These are phyloP conservation scores for Breynia disticha DNA, from an alignment of 441 rosid species.

Conservation along the genomic window DNA sequence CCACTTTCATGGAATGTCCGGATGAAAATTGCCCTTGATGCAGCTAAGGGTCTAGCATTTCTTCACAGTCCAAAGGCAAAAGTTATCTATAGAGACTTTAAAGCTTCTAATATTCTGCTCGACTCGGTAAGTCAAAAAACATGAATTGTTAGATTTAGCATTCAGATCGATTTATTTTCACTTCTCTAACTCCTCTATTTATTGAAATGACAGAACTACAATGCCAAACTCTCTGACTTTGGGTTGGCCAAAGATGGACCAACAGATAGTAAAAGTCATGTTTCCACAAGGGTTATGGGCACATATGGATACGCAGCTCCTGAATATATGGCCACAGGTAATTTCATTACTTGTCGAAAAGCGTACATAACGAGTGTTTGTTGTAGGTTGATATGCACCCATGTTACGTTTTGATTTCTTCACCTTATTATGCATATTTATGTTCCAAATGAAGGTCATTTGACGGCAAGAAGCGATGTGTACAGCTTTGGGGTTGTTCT, in stretches of 20 bases:
- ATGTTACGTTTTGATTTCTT: not conserved
- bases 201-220: slow-evolving; percentile 39
- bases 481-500: slow-evolving; percentile 91
- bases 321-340: slow-evolving; percentile 89
- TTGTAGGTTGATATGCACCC: not conserved
- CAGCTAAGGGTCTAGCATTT: slow-evolving; percentile 87
- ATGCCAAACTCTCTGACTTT: slow-evolving; percentile 91
- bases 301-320: slow-evolving; percentile 97
- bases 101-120: slow-evolving; percentile 75
- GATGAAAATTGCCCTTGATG: slow-evolving; percentile 76
- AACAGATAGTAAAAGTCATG: slow-evolving; percentile 63
- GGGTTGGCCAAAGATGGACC: slow-evolving; percentile 98
- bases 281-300: slow-evolving; percentile 92
- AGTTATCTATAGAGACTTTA: slow-evolving; percentile 86
- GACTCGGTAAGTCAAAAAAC: slow-evolving; percentile 46
- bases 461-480: slow-evolving; percentile 64
- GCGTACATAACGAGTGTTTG: not conserved
- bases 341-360: not conserved
- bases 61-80: slow-evolving; percentile 77
- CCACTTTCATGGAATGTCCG: slow-evolving; percentile 79
- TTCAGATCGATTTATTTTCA: not conserved
- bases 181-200: slow-evolving; percentile 9
- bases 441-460: slow-evolving; percentile 50
- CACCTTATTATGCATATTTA: slow-evolving; percentile 3
- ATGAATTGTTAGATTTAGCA: not conserved